These are phyloP conservation scores for Yamadazyma nakazawae DNA, from an alignment of 805 yeast species.

Conservation along the genomic window DNA sequence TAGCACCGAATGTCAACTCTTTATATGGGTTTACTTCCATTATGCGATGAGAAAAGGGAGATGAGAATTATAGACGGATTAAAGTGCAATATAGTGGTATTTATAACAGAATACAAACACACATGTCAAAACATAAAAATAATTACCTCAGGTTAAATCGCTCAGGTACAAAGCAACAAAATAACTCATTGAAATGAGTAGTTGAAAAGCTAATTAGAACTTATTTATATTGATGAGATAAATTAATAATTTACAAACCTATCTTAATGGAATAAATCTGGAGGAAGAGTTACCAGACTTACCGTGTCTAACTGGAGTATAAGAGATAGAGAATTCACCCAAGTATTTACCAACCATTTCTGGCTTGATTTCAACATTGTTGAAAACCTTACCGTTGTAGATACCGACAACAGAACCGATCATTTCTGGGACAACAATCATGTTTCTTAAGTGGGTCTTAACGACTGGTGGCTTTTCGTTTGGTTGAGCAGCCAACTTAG, in stretches of 20 bases:
- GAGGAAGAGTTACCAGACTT: conserved; percentile 85
- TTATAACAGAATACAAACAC: neutral
- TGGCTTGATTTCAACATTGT: conserved; percentile 97
- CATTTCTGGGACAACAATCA: conserved; percentile 99
- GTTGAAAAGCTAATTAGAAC: neutral
- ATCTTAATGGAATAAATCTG: conserved; percentile 70
- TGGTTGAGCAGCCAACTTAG: conserved; percentile 83
- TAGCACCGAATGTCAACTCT: conserved; percentile 49
- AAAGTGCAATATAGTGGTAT: too few species aligned
- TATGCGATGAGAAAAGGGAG: neutral
- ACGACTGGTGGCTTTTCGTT: conserved; percentile 97
- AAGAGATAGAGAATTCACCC: conserved; percentile 99
- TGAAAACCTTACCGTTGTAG: conserved; percentile 99
- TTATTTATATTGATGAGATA: conserved; percentile 8
- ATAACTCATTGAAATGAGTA: neutral
- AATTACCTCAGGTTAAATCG: neutral
- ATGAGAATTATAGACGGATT: neutral
- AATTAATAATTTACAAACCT: conserved; percentile 14
- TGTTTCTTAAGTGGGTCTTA: conserved; percentile 99
- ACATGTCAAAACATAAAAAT: neutral
- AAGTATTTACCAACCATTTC: conserved; percentile 99
- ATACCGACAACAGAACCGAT: conserved; percentile 98
- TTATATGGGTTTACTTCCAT: conserved; percentile 19
- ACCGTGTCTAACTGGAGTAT: conserved; percentile 99
- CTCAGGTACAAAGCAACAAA: neutral